Base-by-base conservation (phyloP, 352 stramenopile species). In the Phytophthora colocasiae region DNA sequence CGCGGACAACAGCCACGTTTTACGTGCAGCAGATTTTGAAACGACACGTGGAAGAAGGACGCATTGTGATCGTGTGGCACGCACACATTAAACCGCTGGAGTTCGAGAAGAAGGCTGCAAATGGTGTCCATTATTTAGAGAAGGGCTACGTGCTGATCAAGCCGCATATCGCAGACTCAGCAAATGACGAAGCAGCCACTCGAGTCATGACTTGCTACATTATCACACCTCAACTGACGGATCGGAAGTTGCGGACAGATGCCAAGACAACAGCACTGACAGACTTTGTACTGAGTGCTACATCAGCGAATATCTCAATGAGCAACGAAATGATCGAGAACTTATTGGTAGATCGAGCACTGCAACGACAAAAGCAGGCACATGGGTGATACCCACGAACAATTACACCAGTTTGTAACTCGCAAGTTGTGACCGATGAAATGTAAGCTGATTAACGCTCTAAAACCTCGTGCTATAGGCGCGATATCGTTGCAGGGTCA, bases 61-160 rank as follows among this genome's bases (percentile, higher is more conserved):
- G 80, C 26, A 69, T 87, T 19, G 71, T 89, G 26, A 83, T 91
- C 36, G 80, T 89, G 6, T 91, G 80, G 78, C 75, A 73, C 14
- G 71, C 80, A 6, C 71, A 77, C 56, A 79, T 87, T 52, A 67
- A 90, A 32, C 80, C 83, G 14, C 47, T 85, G 34, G 75, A 81
- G 43, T 90, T 91, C 57, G 68, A 71, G 27, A 68, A 77, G 40
- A 73, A 86, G 51, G 59, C 50, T 5, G 58, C 57, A 3, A 59
- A 53, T 17, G 73, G 73, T 15, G 53, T 81, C 9, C 58, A 65
- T 11, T 90, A 86, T 51, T 53, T 71, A 2, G 78, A 91, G 32
- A 77, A 83, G 29, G 80, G 83, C 7, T 90, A 89, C 58, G 78
- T 91, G 47, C 38, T 90, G 44, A 70, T 90, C 24, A 78, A 77